phyloP scores from a whole-genome alignment of 2,329 filamentous ascomycete genomes.

The Colletotrichum theobromicola region DNA sequence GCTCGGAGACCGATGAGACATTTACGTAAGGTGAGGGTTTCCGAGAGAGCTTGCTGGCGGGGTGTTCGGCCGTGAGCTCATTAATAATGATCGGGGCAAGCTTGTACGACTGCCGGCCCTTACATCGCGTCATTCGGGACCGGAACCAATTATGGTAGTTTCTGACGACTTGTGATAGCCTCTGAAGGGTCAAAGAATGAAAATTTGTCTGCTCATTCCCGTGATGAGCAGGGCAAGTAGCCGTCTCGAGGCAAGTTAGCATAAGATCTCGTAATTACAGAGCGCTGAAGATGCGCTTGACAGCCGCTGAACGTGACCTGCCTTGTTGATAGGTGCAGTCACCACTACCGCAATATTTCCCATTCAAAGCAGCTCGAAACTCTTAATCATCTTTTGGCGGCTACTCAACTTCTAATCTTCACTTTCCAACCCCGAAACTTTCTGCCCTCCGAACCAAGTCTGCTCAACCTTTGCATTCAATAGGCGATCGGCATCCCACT shows the following conservation, averaged over 20 bases:
- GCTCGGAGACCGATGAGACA: slow-evolving; percentile 1
- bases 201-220: neutral
- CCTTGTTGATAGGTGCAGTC: neutral
- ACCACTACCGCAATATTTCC: neutral
- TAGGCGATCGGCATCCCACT: slow-evolving; percentile 51
- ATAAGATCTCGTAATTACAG: neutral
- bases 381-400: neutral
- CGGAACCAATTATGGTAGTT: neutral
- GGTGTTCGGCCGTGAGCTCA: neutral
- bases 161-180: neutral
- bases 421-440: slow-evolving; percentile 33
- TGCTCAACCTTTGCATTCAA: slow-evolving; percentile 50
- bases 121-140: neutral
- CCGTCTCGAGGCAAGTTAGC: too few species aligned
- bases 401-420: neutral
- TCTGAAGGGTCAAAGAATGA: neutral
- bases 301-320: neutral
- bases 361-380: neutral
- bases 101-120: neutral
- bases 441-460: slow-evolving; percentile 58
- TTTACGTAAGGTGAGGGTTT: slow-evolving; percentile 2
- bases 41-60: slow-evolving; percentile 1
- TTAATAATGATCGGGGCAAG: neutral
- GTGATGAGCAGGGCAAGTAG: neutral
- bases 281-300: neutral